These are phyloP conservation scores for Ganoderma leucocontextum DNA, from an alignment of 1,284 basidiomycete genomes.

Conservation along the genomic window DNA sequence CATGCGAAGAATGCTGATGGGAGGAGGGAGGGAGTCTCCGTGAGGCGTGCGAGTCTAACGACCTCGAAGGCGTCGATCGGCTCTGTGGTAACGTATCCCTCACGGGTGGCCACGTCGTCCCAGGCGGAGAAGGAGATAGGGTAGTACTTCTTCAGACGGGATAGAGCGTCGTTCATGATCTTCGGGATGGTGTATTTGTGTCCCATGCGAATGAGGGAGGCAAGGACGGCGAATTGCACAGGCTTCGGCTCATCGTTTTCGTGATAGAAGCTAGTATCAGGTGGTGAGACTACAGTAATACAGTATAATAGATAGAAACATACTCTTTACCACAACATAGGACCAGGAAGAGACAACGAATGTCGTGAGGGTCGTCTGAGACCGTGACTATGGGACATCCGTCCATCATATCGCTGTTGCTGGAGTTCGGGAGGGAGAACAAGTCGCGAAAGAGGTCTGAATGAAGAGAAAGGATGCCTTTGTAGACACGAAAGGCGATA, in stretches of 20 bases:
- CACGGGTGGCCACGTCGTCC: background rate
- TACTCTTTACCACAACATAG: background rate
- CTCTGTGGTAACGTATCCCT: background rate
- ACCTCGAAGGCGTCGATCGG: background rate
- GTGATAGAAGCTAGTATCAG: background rate
- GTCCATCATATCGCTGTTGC: background rate
- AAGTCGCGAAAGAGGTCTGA: background rate
- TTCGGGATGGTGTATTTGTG: background rate
- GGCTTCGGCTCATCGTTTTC: background rate
- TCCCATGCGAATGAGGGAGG: background rate
- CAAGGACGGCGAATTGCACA: background rate
- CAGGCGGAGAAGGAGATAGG: background rate
- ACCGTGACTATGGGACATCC: background rate
- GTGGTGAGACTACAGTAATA: background rate
- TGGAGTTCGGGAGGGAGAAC: background rate
- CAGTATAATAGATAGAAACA: background rate
- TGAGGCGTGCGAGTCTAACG: background rate
- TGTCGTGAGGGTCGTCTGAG: background rate
- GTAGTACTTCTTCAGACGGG: background rate
- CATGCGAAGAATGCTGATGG: background rate
- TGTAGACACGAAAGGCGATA: background rate
- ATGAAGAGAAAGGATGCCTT: background rate
- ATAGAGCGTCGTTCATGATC: background rate
- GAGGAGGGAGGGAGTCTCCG: background rate
- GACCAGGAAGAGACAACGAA: background rate